Percentiles rank a stretch among this genome's conserved stretches.
Conservation (phyloP, 2,329 filamentous ascomycete genomes). For the Penicillium sclerotigenum region DNA sequence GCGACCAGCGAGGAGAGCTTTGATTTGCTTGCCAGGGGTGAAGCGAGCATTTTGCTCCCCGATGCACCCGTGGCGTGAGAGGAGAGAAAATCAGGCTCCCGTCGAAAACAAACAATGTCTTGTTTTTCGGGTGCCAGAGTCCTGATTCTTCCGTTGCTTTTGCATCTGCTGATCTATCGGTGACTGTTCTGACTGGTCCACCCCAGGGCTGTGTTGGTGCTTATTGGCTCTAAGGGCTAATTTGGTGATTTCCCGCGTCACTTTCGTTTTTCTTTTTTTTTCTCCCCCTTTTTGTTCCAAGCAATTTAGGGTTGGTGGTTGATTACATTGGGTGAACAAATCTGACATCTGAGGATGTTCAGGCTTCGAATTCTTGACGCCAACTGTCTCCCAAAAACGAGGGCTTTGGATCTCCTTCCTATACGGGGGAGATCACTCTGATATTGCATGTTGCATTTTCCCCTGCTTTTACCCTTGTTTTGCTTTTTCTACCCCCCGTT, state of each 20-base stretch:
- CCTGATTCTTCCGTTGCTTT: slow-evolving; percentile 1
- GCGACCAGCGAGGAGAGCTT: slow-evolving; percentile 49
- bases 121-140: slow-evolving; percentile 4
- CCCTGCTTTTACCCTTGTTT: background rate
- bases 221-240: background rate
- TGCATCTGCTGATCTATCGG: slow-evolving; percentile 6
- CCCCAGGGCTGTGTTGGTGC: background rate
- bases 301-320: background rate
- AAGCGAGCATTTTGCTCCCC: slow-evolving; percentile 43
- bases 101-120: slow-evolving; percentile 6
- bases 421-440: background rate
- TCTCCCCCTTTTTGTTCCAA: background rate
- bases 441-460: background rate
- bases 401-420: background rate
- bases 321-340: background rate
- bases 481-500: background rate
- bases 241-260: background rate
- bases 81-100: slow-evolving; percentile 10
- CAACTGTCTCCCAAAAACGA: background rate
- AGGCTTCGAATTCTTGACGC: background rate
- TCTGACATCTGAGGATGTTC: background rate
- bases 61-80: slow-evolving; percentile 3
- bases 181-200: background rate
- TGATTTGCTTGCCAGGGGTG: slow-evolving; percentile 44
- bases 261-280: background rate